Evolutionary conservation across 805 yeast genomes (phyloP), one percentile per base, ranked within the genome.

Genomic region (Candida sphagnicola): DNA sequence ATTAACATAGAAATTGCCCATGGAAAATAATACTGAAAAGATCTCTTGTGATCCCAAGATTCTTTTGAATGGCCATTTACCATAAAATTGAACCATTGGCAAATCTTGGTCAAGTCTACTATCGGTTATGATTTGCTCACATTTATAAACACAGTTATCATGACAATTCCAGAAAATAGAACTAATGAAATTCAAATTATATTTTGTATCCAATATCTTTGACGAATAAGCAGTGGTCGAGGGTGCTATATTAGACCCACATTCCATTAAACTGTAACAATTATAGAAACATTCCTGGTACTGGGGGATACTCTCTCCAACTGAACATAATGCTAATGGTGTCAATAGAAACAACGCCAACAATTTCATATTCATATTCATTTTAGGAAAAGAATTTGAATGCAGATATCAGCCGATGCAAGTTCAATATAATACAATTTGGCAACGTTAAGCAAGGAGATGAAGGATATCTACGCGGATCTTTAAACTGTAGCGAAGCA

Each of bases 61-160:
- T 21, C 72, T 48, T 4, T 35, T 40, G 37, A 68, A 68, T 4
- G 73, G 73, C 74, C 74, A 68, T 44, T 68, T 68, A 4, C 74
- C 74, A 35, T 54, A 51, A 43, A 66, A 68, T 42, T 68, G 69
- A n/a, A 66, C 71, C 46, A 60, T 48, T 4, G 54, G 54, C 6
- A 48, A 43, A 2, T 55, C 57, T 0, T 34, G 17, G 4, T 24
- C 31, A 17, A 39, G 31, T 13, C 70, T 43, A 18, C 39, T 38
- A 16, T 49, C 43, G 4, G 68, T 59, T 19, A 67, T 47, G 8
- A 53, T 40, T 43, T 65, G 72, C 41, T 56, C 65, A 45, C 74
- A 68, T 39, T 65, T 60, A 41, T 68, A 68, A 36, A 56, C 47
- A 46, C 74, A 68, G 38, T 66, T 64, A 42, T 53, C 53, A 1